Evolutionary conservation across 768 basidiomycete species (phyloP).

Genomic region (Cyclocybe cylindracea): DNA sequence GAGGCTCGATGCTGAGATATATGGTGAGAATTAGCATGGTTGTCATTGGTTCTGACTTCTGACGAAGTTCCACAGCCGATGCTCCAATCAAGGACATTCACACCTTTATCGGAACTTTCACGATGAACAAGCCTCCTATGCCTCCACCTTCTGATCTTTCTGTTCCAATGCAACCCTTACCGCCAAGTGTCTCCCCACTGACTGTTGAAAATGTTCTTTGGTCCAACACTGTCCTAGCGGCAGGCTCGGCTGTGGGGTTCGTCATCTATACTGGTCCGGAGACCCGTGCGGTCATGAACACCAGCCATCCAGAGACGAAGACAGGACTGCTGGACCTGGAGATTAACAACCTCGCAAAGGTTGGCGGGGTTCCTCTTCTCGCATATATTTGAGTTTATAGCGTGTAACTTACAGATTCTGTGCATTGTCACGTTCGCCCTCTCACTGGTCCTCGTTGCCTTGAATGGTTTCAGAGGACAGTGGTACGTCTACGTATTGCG

Average conservation of each 20-base stretch:
- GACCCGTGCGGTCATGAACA: slow-evolving; percentile 98
- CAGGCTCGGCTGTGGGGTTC: slow-evolving; percentile 90
- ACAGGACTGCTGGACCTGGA: slow-evolving; percentile 90
- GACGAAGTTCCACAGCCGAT: slow-evolving; percentile 59
- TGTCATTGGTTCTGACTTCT: not conserved
- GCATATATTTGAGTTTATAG: not conserved
- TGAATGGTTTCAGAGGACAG: slow-evolving; percentile 93
- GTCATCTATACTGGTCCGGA: slow-evolving; percentile 94
- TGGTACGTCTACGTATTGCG: slow-evolving; percentile 98
- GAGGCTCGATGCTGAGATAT: slow-evolving; percentile 86
- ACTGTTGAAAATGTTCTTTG: slow-evolving; percentile 95
- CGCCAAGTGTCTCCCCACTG: slow-evolving; percentile 73
- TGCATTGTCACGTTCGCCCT: slow-evolving; percentile 93
- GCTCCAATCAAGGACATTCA: slow-evolving; percentile 97
- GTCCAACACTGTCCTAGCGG: slow-evolving; percentile 97
- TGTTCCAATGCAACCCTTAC: slow-evolving; percentile 42
- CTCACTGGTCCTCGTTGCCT: slow-evolving; percentile 87
- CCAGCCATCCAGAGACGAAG: slow-evolving; percentile 95
- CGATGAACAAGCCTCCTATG: slow-evolving; percentile 54
- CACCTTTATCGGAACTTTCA: slow-evolving; percentile 91
- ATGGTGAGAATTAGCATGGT: slow-evolving; percentile 51
- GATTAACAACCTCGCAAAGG: slow-evolving; percentile 95
- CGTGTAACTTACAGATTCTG: slow-evolving; percentile 62
- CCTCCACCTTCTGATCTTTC: slow-evolving; percentile 25
- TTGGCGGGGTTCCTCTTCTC: slow-evolving; percentile 41